These are phyloP conservation scores for Pseudocercospora cruenta DNA, from an alignment of 2,329 filamentous ascomycete genomes.

Conservation along the genomic window DNA sequence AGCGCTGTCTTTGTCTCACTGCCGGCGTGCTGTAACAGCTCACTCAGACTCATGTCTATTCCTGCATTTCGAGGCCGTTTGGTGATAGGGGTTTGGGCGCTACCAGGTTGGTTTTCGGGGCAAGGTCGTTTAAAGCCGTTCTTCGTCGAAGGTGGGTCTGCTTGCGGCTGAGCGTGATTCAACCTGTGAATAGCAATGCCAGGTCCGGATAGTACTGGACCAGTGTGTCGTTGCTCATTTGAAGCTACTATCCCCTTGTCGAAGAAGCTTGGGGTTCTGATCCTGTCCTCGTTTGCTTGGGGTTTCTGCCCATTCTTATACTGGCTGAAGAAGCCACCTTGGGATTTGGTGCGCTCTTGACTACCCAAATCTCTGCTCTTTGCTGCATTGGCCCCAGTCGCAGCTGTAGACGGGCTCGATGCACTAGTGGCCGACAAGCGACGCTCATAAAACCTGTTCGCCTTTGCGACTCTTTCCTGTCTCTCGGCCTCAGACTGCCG, in stretches of 20 bases:
- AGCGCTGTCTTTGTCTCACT: neutral
- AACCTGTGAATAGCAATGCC: slow-evolving; percentile 2
- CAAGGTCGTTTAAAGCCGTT: neutral
- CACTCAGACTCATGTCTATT: neutral
- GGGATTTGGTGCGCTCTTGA: neutral
- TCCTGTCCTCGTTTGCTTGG: neutral
- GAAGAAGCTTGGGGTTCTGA: neutral
- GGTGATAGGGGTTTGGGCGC: neutral
- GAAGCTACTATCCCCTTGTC: neutral
- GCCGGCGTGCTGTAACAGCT: neutral
- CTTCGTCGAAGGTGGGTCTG: neutral
- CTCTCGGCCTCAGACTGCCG: neutral
- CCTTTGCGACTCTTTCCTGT: neutral
- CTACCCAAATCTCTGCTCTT: neutral
- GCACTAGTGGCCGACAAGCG: neutral
- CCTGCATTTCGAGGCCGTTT: neutral
- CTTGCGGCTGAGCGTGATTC: neutral
- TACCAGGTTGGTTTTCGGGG: neutral
- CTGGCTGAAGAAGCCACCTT: neutral
- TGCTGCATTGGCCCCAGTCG: neutral
- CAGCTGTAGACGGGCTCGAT: neutral
- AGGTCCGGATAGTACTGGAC: neutral
- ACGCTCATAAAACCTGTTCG: neutral
- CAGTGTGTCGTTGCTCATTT: neutral
- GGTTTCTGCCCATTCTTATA: neutral